Conservation (phyloP, 306 rosid genomes). For the Vigna reflexopilosa region DNA sequence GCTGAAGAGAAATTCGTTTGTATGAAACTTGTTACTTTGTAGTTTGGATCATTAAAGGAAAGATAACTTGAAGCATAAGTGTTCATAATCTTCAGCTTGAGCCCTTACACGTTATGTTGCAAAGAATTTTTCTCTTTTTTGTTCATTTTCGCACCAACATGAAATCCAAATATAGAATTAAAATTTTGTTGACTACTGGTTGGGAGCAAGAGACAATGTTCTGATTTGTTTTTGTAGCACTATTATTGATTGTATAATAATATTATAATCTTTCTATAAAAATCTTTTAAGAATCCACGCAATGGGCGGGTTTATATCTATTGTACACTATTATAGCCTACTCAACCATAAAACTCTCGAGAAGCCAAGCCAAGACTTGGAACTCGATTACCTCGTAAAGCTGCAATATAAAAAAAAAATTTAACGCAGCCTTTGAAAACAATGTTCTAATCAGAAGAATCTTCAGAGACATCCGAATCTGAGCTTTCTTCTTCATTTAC, state of each 20-base stretch:
- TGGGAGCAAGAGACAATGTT: not conserved
- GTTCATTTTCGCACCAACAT: not conserved
- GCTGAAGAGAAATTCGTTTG: not conserved
- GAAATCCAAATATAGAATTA: not conserved
- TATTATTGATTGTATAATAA: slow-evolving; percentile 7
- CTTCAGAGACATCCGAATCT: slow-evolving; percentile 78
- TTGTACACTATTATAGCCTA: slow-evolving; percentile 46
- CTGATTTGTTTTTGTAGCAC: not conserved
- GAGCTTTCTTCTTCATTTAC: slow-evolving; percentile 67
- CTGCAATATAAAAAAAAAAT: slow-evolving; percentile 54
- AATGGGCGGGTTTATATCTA: slow-evolving; percentile 11
- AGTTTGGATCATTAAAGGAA: not conserved
- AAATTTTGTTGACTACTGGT: not conserved
- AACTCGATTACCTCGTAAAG: slow-evolving; percentile 42
- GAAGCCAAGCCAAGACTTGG: slow-evolving; percentile 32
- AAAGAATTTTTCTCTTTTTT: too few relatives aligned
- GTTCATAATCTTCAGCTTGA: not conserved
- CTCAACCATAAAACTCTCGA: slow-evolving; percentile 26
- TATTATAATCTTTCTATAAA: not conserved
- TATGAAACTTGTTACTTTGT: too few relatives aligned
- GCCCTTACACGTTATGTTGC: too few relatives aligned
- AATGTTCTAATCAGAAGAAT: slow-evolving; percentile 68
- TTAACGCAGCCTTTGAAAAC: slow-evolving; percentile 50
- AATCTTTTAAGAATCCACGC: slow-evolving; percentile 3
- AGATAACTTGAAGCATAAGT: not conserved